Conservation (phyloP, 345 rosid genomes). For the Linum tenue region DNA sequence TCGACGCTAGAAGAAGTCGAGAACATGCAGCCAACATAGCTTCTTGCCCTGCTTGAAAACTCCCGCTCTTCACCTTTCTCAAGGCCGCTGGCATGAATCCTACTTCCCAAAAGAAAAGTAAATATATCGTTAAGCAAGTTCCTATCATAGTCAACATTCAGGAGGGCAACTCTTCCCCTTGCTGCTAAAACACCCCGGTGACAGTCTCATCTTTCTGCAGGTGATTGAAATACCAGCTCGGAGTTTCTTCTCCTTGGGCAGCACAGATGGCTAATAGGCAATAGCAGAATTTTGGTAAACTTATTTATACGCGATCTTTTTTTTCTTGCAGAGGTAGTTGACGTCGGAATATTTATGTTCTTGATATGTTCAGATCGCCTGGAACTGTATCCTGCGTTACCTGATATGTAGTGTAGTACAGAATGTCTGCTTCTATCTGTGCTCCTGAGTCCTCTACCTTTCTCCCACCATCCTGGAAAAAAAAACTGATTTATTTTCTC, state of each 20-base stretch:
- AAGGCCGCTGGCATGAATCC: background rate
- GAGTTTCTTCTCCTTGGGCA: background rate
- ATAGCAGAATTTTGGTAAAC: background rate
- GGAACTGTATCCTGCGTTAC: too few relatives aligned
- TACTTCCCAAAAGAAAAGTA: background rate
- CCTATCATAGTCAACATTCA: too few relatives aligned
- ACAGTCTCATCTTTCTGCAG: background rate
- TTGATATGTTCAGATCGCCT: too few relatives aligned
- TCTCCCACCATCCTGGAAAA: too few relatives aligned
- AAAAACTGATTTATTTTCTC: too few relatives aligned
- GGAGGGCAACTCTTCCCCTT: background rate
- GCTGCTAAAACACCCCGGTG: background rate
- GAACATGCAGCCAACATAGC: constrained; percentile 35
- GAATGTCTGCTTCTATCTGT: too few relatives aligned
- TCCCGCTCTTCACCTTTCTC: background rate
- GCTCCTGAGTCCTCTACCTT: too few relatives aligned
- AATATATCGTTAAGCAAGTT: background rate
- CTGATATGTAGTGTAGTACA: too few relatives aligned
- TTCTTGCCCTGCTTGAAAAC: background rate
- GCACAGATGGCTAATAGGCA: background rate
- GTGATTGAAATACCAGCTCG: background rate
- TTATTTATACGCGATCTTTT: background rate
- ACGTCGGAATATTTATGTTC: too few relatives aligned
- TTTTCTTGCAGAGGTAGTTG: too few relatives aligned
- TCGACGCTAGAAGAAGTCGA: constrained; percentile 58